Base-by-base conservation (phyloP, 2,329 filamentous ascomycete genomes). In the Stagonosporopsis cucurbitacearum region DNA sequence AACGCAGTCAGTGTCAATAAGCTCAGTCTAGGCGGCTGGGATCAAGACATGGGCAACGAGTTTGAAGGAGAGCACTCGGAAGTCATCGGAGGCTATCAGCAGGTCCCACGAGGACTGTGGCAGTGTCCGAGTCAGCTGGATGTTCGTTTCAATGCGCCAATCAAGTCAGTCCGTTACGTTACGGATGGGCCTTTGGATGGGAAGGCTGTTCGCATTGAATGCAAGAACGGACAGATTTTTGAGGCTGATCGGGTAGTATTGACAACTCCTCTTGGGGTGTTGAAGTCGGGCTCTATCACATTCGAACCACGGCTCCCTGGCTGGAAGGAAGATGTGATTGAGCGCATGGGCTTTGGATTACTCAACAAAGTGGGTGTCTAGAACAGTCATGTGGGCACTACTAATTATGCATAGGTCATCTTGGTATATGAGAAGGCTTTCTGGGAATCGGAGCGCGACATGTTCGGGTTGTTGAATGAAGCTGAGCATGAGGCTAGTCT, bases 11-110 rank as follows among this genome's bases (percentile, higher is more conserved):
- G 92, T 63, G 87, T 96, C 50, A 88, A 90, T 62, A 89, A 90
- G 60, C 84, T 99, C 17, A 98, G 94, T 74, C 84, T 99, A 13
- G 87, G 88, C 7, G 88, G 93, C 0, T 98, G 96, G 91, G 96
- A 99, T 75, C 92, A 99, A 68, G 96, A 99, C 71, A 92, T 93
- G 45, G 95, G 95, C 0, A 97, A 99, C 67, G 95, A 99, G 72
- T 99, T 96, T 79, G 93, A 97, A 74, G 95, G 95, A 6, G 88
- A 90, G 59, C 96, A 99, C 73, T 92, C 91, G 1, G 94, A 97
- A 84, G 87, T 99, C 3, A 84, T 96, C 23, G 95, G 96, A 36
- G 95, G 95, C 1, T 99, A 98, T 70, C 92, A 96, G 65, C 92
- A 93, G 69, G 86, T 99, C 40, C 91, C 94, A n/a, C 87, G 91